Evolutionary conservation across 2,329 filamentous ascomycete species (phyloP).

Genomic region (Elsinoe arachidis): DNA sequence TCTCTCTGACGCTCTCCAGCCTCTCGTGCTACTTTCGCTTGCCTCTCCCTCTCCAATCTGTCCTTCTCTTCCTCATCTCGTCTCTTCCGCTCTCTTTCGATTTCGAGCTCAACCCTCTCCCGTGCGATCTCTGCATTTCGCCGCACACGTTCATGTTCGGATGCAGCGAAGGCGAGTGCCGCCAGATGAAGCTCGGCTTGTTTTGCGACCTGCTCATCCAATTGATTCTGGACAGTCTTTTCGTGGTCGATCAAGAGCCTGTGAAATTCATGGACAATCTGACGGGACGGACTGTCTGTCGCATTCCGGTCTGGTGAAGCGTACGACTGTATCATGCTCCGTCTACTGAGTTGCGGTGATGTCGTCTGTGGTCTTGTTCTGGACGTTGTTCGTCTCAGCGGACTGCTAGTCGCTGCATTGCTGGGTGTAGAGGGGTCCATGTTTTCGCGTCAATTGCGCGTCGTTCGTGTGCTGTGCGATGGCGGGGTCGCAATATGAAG

Average conservation of each 20-base stretch:
- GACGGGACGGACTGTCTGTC: slow-evolving; percentile 18
- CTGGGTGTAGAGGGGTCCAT: neutral
- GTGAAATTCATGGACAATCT: slow-evolving; percentile 34
- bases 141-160: slow-evolving; percentile 58
- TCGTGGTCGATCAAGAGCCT: slow-evolving; percentile 35
- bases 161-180: slow-evolving; percentile 56
- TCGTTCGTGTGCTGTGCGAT: neutral
- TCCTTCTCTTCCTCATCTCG: slow-evolving; percentile 29
- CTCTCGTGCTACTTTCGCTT: slow-evolving; percentile 35
- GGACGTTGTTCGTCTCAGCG: neutral
- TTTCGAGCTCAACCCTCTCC: slow-evolving; percentile 40
- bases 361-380: neutral
- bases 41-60: slow-evolving; percentile 34
- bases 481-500: too few relatives aligned
- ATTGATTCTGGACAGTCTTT: slow-evolving; percentile 45
- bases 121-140: slow-evolving; percentile 46
- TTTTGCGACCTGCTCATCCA: slow-evolving; percentile 56
- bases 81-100: slow-evolving; percentile 28
- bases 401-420: neutral
- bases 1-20: slow-evolving; percentile 28
- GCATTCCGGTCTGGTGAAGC: slow-evolving; percentile 14
- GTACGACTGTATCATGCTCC: slow-evolving; percentile 2
- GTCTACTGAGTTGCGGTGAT: neutral
- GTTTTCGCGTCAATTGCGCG: neutral
- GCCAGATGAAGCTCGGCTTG: slow-evolving; percentile 55